Conservation (phyloP, 129 eudicot species). For the Flaveria bidentis region DNA sequence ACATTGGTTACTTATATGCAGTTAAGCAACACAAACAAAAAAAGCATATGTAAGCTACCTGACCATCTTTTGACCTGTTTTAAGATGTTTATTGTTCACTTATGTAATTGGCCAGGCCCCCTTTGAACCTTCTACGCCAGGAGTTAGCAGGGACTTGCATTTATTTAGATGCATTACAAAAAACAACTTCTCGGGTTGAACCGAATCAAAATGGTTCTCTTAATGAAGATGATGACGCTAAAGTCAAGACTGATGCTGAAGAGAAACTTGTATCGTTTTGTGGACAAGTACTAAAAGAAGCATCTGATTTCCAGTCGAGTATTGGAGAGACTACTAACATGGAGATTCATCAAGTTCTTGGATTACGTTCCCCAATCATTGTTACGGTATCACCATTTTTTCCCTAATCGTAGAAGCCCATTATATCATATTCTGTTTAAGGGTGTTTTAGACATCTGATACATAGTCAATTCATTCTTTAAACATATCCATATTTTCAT, state of each 20-base stretch:
- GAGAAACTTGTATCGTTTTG: constrained; percentile 87
- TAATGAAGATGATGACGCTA: constrained; percentile 34
- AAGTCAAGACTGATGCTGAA: constrained; percentile 57
- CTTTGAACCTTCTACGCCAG: constrained; percentile 91
- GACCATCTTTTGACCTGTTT: not conserved
- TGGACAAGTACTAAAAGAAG: constrained; percentile 83
- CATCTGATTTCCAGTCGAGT: constrained; percentile 91
- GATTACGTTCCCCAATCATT: constrained; percentile 88
- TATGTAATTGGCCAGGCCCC: constrained; percentile 68
- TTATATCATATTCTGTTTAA: not conserved
- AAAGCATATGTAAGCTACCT: not conserved
- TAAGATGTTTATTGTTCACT: not conserved
- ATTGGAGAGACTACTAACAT: constrained; percentile 67
- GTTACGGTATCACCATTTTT: constrained; percentile 55
- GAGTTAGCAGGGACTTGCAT: constrained; percentile 88
- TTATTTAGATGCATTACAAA: constrained; percentile 83
- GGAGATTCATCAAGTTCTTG: constrained; percentile 92
- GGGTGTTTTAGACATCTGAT: not conserved
- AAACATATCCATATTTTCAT: not conserved
- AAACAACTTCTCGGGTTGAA: constrained; percentile 57
- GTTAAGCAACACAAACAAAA: not conserved
- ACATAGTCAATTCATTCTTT: not conserved
- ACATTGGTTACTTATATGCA: not conserved
- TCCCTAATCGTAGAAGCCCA: not conserved
- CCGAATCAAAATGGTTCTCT: constrained; percentile 31